Evolutionary conservation across 192 early-diverging fungal species (phyloP).

Genomic region (Entomortierella beljakovae): DNA sequence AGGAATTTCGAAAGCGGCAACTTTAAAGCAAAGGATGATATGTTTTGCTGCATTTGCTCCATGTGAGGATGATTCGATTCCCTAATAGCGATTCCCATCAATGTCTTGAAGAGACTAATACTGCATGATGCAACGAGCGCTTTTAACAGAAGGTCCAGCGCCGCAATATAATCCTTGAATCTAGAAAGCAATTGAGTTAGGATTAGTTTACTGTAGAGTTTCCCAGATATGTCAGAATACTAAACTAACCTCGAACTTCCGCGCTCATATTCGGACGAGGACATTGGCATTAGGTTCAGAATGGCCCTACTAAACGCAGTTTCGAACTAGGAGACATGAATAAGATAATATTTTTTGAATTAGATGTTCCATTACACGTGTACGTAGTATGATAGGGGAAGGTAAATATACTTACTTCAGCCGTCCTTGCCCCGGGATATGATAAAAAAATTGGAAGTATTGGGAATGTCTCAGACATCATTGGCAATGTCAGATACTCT

Average conservation of each 20-base stretch:
- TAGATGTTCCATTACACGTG: too few relatives aligned
- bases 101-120: conserved; percentile 58
- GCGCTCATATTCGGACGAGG: conserved; percentile 38
- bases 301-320: conserved; percentile 57
- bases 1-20: conserved; percentile 51
- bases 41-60: conserved; percentile 46
- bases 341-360: neutral
- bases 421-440: conserved; percentile 24
- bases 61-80: conserved; percentile 62
- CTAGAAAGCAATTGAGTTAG: conserved; percentile 11
- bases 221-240: too few relatives aligned
- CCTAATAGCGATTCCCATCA: conserved; percentile 66
- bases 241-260: conserved; percentile 34
- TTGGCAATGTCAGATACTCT: conserved; percentile 42
- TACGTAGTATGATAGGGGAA: neutral
- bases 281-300: conserved; percentile 53
- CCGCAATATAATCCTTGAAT: conserved; percentile 63
- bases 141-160: conserved; percentile 65
- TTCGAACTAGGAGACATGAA: conserved; percentile 18
- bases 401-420: conserved; percentile 23
- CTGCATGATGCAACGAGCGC: conserved; percentile 57
- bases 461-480: conserved; percentile 61
- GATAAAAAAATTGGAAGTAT: conserved; percentile 61
- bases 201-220: too few relatives aligned
- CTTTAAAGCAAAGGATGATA: conserved; percentile 52